phyloP scores from a whole-genome alignment of 371 early-diverging fungal genomes.

The Fennellomyces sp. region DNA sequence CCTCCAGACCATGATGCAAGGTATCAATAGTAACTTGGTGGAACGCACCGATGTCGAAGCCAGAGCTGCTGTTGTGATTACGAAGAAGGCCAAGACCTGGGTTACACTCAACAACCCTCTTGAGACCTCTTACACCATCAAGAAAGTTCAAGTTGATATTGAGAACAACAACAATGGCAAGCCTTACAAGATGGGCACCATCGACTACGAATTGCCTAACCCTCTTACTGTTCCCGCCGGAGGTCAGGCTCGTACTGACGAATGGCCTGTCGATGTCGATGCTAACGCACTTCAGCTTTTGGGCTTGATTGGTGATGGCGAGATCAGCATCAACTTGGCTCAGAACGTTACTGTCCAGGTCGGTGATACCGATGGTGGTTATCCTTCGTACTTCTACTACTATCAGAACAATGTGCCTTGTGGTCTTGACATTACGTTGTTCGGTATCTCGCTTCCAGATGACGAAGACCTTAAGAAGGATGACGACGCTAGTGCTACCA shows the following conservation, averaged over 20 bases:
- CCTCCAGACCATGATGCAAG: constrained; percentile 46
- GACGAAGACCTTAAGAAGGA: constrained; percentile 1
- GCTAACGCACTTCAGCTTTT: constrained; percentile 19
- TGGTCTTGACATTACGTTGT: constrained; percentile 10
- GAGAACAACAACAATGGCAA: constrained; percentile 6
- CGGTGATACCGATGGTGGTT: constrained; percentile 32
- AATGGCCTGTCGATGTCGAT: constrained; percentile 27
- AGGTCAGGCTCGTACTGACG: constrained; percentile 20
- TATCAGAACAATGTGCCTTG: constrained; percentile 33
- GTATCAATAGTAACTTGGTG: constrained; percentile 37
- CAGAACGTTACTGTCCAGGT: constrained; percentile 42
- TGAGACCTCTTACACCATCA: constrained; percentile 34
- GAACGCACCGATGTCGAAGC: constrained; percentile 39
- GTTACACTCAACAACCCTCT: constrained; percentile 46
- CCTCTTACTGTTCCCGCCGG: constrained; percentile 34
- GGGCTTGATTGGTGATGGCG: constrained; percentile 12
- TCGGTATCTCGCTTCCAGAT: constrained; percentile 13
- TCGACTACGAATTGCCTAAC: constrained; percentile 25
- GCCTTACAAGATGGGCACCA: constrained; percentile 29
- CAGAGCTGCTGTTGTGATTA: constrained; percentile 25
- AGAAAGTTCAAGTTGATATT: constrained; percentile 28
- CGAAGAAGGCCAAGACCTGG: constrained; percentile 24
- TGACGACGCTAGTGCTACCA: neutral
- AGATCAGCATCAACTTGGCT: constrained; percentile 25
- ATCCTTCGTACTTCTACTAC: constrained; percentile 28